Conservation (phyloP, 129 eudicot species). For the Lactuca saligna region DNA sequence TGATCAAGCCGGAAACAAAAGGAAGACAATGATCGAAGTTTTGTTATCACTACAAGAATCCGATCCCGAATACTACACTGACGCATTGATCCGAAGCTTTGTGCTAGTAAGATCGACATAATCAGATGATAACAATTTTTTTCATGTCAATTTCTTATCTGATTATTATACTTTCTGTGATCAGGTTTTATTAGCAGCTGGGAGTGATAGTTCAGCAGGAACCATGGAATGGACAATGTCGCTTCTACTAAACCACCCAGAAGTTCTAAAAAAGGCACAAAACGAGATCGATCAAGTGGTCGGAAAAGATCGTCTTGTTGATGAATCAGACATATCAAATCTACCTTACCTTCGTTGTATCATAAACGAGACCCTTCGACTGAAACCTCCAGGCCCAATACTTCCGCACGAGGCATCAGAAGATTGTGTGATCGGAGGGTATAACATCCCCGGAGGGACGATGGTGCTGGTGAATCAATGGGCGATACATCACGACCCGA, state of each 20-base stretch:
- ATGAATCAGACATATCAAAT: constrained; percentile 35
- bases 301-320: constrained; percentile 29
- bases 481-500: constrained; percentile 55
- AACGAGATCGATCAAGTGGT: constrained; percentile 25
- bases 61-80: constrained; percentile 55
- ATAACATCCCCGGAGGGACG: constrained; percentile 37
- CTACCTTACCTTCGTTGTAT: constrained; percentile 40
- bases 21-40: constrained; percentile 51
- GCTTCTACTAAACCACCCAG: constrained; percentile 38
- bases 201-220: constrained; percentile 40
- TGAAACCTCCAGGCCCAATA: constrained; percentile 36
- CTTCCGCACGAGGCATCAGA: constrained; percentile 41
- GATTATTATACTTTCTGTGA: background rate
- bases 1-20: background rate
- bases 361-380: constrained; percentile 31
- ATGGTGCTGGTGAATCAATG: constrained; percentile 41
- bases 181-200: constrained; percentile 36
- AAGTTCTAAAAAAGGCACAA: constrained; percentile 34
- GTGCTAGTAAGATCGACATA: constrained; percentile 42
- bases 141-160: background rate
- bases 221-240: constrained; percentile 46
- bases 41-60: constrained; percentile 46
- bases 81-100: constrained; percentile 46
- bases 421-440: constrained; percentile 40
- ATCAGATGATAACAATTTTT: background rate